These are phyloP conservation scores for Triglochin maritima DNA, from an alignment of 106 monocot genomes.

Conservation along the genomic window DNA sequence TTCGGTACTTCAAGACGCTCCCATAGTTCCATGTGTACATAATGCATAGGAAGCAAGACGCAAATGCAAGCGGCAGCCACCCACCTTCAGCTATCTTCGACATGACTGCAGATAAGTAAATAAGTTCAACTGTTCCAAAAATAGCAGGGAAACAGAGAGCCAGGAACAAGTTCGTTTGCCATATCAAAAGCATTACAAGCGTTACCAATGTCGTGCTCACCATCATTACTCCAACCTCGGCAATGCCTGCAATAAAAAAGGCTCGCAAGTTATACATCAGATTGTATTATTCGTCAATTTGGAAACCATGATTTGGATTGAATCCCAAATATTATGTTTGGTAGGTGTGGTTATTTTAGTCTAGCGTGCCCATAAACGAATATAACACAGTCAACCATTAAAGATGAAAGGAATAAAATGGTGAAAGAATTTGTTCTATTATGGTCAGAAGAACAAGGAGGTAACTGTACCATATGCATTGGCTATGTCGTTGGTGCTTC, in stretches of 20 bases:
- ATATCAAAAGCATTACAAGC: conserved; percentile 86
- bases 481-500: conserved; percentile 79
- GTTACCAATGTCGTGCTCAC: conserved; percentile 83
- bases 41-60: conserved; percentile 45
- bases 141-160: conserved; percentile 57
- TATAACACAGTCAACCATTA: neutral
- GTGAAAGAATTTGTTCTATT: too few relatives aligned
- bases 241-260: conserved; percentile 41
- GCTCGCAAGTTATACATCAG: neutral
- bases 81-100: conserved; percentile 69
- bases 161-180: conserved; percentile 70
- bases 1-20: conserved; percentile 69
- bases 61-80: conserved; percentile 79
- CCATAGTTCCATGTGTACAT: conserved; percentile 94
- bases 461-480: conserved; percentile 70
- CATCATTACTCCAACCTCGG: conserved; percentile 85
- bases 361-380: too few relatives aligned
- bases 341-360: too few relatives aligned
- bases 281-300: neutral
- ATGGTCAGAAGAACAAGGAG: neutral
- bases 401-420: neutral
- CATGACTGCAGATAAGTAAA: conserved; percentile 73
- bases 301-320: too few relatives aligned
- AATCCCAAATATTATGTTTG: too few relatives aligned
- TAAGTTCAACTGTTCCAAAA: conserved; percentile 59